These are phyloP conservation scores for Ramularia endophylla DNA, from an alignment of 2,329 filamentous ascomycete species.

Conservation along the genomic window DNA sequence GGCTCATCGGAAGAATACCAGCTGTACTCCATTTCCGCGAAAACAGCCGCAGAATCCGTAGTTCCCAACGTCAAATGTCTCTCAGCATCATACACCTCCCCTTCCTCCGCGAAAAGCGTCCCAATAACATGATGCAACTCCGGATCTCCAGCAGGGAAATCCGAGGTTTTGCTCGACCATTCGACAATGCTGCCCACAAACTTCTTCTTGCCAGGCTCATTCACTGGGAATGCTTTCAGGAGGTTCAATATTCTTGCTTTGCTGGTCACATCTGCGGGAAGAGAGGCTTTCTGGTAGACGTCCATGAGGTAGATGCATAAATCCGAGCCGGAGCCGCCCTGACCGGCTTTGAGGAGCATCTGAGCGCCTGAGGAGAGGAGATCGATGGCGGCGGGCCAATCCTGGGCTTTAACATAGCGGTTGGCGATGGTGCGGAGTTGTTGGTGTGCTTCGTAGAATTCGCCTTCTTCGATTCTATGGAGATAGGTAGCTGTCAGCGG, in stretches of 20 bases:
- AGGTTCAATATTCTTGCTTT: conserved; percentile 72
- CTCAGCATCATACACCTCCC: conserved; percentile 90
- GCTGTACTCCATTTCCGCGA: conserved; percentile 78
- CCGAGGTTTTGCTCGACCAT: conserved; percentile 82
- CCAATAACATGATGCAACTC: conserved; percentile 92
- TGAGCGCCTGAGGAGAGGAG: conserved; percentile 79
- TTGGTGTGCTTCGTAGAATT: conserved; percentile 98
- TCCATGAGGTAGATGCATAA: conserved; percentile 82
- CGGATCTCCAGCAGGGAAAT: conserved; percentile 85
- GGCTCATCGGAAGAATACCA: conserved; percentile 91
- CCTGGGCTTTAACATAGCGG: conserved; percentile 82
- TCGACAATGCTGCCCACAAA: conserved; percentile 80
- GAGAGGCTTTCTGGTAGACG: conserved; percentile 80
- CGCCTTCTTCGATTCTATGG: conserved; percentile 73
- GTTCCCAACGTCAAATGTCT: conserved; percentile 83
- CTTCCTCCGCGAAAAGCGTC: conserved; percentile 82
- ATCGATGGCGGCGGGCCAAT: conserved; percentile 80
- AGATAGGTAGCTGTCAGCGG: conserved; percentile 6
- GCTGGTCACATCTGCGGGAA: conserved; percentile 66
- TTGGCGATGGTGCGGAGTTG: conserved; percentile 93
- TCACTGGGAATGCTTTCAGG: conserved; percentile 69
- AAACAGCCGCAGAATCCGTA: conserved; percentile 73
- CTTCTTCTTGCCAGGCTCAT: conserved; percentile 88
- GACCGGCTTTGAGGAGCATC: conserved; percentile 82
- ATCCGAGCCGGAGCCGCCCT: conserved; percentile 89